Conservation (phyloP, 108 stramenopile species). For the Skeletonema marinoi region DNA sequence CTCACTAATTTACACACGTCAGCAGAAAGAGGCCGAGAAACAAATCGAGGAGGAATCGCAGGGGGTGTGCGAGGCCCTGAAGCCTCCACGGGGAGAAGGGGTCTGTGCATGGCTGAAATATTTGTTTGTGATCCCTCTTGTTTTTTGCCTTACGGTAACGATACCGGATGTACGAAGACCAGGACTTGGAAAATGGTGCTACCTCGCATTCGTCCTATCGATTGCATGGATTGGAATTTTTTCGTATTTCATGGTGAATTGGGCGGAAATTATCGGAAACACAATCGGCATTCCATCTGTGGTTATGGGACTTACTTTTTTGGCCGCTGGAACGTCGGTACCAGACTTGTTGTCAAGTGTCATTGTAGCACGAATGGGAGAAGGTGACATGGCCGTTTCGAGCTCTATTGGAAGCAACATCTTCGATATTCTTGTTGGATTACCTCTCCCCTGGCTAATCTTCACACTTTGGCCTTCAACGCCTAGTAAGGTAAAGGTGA, state of each 20-base stretch:
- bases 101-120: constrained; percentile 48
- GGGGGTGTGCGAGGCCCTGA: constrained; percentile 57
- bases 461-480: constrained; percentile 49
- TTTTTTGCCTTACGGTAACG: constrained; percentile 64
- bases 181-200: constrained; percentile 73
- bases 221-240: constrained; percentile 87
- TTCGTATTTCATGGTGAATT: constrained; percentile 85
- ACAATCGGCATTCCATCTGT: constrained; percentile 76
- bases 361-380: constrained; percentile 82
- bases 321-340: constrained; percentile 87
- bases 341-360: constrained; percentile 84
- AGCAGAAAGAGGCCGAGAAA: constrained; percentile 62
- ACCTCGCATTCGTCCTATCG: constrained; percentile 76
- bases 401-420: constrained; percentile 83
- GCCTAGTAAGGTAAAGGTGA: constrained; percentile 38
- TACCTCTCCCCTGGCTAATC: constrained; percentile 80
- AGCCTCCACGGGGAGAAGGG: constrained; percentile 52
- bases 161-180: constrained; percentile 82
- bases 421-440: constrained; percentile 83
- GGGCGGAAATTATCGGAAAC: constrained; percentile 82
- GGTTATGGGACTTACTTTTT: constrained; percentile 83
- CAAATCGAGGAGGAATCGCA: constrained; percentile 57
- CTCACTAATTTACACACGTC: constrained; percentile 62
- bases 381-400: constrained; percentile 90
- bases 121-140: constrained; percentile 69